Percentiles rank a stretch among this genome's conserved stretches.
phyloP scores from a whole-genome alignment of 139 green algal genomes.

The Chlamydomonas eustigma region DNA sequence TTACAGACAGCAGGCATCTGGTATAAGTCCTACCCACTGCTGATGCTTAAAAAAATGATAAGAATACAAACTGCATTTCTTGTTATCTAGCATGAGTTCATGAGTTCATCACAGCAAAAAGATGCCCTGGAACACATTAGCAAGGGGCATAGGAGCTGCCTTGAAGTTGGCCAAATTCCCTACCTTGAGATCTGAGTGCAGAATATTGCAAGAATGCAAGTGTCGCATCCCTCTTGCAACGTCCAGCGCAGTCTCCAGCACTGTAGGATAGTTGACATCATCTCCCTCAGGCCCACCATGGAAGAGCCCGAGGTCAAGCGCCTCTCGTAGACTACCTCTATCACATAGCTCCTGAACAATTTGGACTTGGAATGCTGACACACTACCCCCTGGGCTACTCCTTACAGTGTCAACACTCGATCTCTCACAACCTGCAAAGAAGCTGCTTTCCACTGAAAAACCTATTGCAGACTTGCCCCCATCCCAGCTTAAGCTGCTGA shows the following conservation, averaged over 20 bases:
- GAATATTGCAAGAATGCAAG: constrained; percentile 49
- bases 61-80: too few species aligned
- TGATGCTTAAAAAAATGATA: too few species aligned
- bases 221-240: constrained; percentile 49
- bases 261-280: constrained; percentile 25
- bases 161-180: too few species aligned
- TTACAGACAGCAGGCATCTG: too few species aligned
- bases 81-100: too few species aligned
- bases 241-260: constrained; percentile 50
- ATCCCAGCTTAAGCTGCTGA: neutral
- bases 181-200: constrained; percentile 60
- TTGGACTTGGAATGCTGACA: constrained; percentile 38
- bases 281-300: neutral
- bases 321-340: constrained; percentile 36
- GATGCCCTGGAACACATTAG: too few species aligned
- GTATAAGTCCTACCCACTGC: too few species aligned
- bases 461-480: neutral
- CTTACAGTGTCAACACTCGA: neutral
- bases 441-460: neutral
- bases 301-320: constrained; percentile 34
- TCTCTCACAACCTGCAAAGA: neutral
- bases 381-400: neutral
- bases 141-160: too few species aligned
- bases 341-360: constrained; percentile 57
- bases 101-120: too few species aligned